phyloP scores from a whole-genome alignment of 1,139 yeast species.

The Suzukiozyma palmioleophila region DNA sequence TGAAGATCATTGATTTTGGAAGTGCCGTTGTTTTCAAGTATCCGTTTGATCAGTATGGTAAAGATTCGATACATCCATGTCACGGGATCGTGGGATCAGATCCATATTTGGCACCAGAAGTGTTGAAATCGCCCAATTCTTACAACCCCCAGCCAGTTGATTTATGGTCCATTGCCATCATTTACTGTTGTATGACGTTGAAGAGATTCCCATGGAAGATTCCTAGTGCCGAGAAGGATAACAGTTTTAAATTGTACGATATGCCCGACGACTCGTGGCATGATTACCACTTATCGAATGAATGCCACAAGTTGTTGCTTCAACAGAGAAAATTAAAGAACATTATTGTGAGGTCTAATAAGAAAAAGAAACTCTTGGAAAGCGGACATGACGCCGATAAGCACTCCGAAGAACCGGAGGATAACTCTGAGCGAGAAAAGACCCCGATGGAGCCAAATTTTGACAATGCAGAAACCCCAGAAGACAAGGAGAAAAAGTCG shows the following conservation, averaged over 20 bases:
- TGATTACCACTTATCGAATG: constrained; percentile 48
- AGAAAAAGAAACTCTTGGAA: constrained; percentile 27
- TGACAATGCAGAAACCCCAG: constrained; percentile 5
- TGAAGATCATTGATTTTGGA: constrained; percentile 93
- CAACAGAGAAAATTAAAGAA: constrained; percentile 45
- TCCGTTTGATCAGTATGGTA: constrained; percentile 65
- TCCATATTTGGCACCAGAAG: constrained; percentile 97
- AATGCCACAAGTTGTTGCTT: constrained; percentile 43
- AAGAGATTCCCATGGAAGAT: constrained; percentile 97
- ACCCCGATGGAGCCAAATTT: constrained; percentile 3
- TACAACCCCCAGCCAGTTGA: constrained; percentile 94
- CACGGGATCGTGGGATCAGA: constrained; percentile 97
- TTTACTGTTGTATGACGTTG: constrained; percentile 92
- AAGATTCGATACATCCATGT: constrained; percentile 66
- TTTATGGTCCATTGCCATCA: constrained; percentile 93
- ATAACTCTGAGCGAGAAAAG: not conserved
- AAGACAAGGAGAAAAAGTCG: constrained; percentile 7
- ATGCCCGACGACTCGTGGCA: constrained; percentile 53
- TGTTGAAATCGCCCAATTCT: constrained; percentile 57
- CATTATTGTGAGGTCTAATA: constrained; percentile 40
- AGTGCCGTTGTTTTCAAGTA: constrained; percentile 92
- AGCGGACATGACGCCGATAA: constrained; percentile 5
- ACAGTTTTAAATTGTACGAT: constrained; percentile 65
- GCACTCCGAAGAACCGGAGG: not conserved
- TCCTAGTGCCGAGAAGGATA: constrained; percentile 77